Base-by-base conservation (phyloP, 2,329 filamentous ascomycete genomes). In the Periglandula ipomoeae region DNA sequence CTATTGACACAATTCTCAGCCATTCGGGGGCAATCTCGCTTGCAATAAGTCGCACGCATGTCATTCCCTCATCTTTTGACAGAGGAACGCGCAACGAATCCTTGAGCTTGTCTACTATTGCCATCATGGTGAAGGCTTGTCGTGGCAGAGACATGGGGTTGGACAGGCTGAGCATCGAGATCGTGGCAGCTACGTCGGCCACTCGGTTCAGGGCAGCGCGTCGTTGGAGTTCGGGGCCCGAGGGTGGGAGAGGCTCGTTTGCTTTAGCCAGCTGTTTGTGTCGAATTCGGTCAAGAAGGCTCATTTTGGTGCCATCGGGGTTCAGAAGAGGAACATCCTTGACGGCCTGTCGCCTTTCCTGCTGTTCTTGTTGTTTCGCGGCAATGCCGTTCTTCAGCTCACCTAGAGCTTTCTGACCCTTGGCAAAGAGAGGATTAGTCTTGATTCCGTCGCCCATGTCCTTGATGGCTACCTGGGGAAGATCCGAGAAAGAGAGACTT, bases 231-330 rank as follows among this genome's bases (percentile, higher is more conserved):
- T 82, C 74, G 0, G 75, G 71, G 0, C 74, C 59, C 1, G 81
- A 72, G 1, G 84, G 69, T 0, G 83, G 80, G 0, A 74, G 63
- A 4, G 74, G 63, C 61, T 82, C 87, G 44, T 67, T 70, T 8
- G 70, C 64, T 56, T 76, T 75, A 61, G 77, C 71, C 55, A 75
- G 65, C 56, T 86, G 79, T 69, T 91, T 91, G 48, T 76, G 73
- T 53, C 85, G 82, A 54, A 94, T 78, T 44, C 86, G 83, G 63
- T 90, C 86, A 50, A 93, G 73, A 22, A 94, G 78, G 47, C 79
- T 80, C 70, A 85, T 81, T 67, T 82, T 73, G 41, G 66, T 64
- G 39, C 68, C 72, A 44, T 72, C 70, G 1, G 68, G 53, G 51
- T 73, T 75, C 34, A 67, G 55, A 48, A 65, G 55, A 0, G 63